Conservation (phyloP, 805 yeast species). For the Priceomyces haplophilus region DNA sequence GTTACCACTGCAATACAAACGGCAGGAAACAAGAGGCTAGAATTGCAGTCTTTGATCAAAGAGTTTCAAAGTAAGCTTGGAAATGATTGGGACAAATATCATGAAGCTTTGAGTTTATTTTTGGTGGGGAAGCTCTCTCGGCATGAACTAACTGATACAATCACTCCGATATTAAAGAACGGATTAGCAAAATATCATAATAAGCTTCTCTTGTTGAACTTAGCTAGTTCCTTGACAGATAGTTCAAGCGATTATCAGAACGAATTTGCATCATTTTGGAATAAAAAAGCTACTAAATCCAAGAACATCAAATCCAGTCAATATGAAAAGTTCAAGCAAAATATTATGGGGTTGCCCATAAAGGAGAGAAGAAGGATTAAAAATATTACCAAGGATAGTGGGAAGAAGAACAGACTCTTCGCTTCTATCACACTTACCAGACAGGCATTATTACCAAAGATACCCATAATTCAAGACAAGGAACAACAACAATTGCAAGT, state of each 20-base stretch:
- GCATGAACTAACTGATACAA: conserved; percentile 59
- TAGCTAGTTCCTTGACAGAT: conserved; percentile 80
- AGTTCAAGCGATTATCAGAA: conserved; percentile 57
- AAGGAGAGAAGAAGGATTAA: conserved; percentile 84
- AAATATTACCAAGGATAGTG: conserved; percentile 76
- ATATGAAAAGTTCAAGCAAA: conserved; percentile 77
- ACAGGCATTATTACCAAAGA: conserved; percentile 73
- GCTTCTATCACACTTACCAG: conserved; percentile 68
- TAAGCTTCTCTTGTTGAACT: conserved; percentile 71
- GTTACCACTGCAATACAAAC: conserved; percentile 3
- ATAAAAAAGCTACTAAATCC: conserved; percentile 47
- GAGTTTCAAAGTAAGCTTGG: conserved; percentile 76
- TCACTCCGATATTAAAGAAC: conserved; percentile 52
- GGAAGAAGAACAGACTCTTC: conserved; percentile 70
- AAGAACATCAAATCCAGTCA: conserved; percentile 60
- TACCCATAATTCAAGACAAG: conserved; percentile 66
- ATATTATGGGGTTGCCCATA: conserved; percentile 80
- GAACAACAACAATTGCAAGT: conserved; percentile 44
- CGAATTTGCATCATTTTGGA: conserved; percentile 44
- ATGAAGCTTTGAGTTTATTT: conserved; percentile 72
- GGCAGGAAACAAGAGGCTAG: conserved; percentile 24
- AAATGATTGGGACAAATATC: conserved; percentile 80
- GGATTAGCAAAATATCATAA: conserved; percentile 67
- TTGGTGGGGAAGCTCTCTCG: conserved; percentile 78
- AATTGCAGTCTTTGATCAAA: conserved; percentile 51